These are phyloP conservation scores for Hortaea werneckii DNA, from an alignment of 2,329 filamentous ascomycete genomes.

Conservation along the genomic window DNA sequence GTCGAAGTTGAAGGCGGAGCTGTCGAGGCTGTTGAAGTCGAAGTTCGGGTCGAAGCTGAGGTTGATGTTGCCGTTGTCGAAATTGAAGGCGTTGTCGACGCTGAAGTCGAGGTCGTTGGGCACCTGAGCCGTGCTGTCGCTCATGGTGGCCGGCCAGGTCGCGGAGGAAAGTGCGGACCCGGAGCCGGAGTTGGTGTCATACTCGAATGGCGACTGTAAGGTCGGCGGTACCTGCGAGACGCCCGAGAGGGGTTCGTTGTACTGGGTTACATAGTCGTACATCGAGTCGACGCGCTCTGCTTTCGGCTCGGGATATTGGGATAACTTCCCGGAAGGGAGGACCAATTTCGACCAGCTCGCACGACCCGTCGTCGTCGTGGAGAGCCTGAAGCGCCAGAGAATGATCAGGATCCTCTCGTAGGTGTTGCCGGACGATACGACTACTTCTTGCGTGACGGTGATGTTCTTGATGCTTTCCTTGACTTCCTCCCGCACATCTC, in stretches of 20 bases:
- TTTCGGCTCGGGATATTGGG: slow-evolving; percentile 7
- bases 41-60: slow-evolving; percentile 27
- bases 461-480: slow-evolving; percentile 25
- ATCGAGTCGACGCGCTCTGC: slow-evolving; percentile 13
- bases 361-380: slow-evolving; percentile 10
- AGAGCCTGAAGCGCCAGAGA: slow-evolving; percentile 21
- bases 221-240: slow-evolving; percentile 7
- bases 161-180: slow-evolving; percentile 19
- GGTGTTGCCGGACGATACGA: slow-evolving; percentile 22
- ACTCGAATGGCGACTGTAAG: slow-evolving; percentile 23
- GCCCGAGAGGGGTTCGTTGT: slow-evolving; percentile 7
- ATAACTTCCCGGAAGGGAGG: slow-evolving; percentile 5
- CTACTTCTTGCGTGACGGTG: slow-evolving; percentile 34
- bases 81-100: slow-evolving; percentile 30
- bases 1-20: slow-evolving; percentile 21
- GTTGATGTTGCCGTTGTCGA: slow-evolving; percentile 30
- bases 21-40: slow-evolving; percentile 18
- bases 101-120: slow-evolving; percentile 10
- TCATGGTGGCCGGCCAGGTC: slow-evolving; percentile 16
- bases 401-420: slow-evolving; percentile 21
- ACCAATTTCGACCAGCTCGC: slow-evolving; percentile 20
- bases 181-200: slow-evolving; percentile 16
- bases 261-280: slow-evolving; percentile 11
- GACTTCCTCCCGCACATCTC: slow-evolving; percentile 16
- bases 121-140: slow-evolving; percentile 7